Percentiles rank a stretch among this genome's conserved stretches.
phyloP scores from a whole-genome alignment of 768 basidiomycete genomes.

The Mycena metata region DNA sequence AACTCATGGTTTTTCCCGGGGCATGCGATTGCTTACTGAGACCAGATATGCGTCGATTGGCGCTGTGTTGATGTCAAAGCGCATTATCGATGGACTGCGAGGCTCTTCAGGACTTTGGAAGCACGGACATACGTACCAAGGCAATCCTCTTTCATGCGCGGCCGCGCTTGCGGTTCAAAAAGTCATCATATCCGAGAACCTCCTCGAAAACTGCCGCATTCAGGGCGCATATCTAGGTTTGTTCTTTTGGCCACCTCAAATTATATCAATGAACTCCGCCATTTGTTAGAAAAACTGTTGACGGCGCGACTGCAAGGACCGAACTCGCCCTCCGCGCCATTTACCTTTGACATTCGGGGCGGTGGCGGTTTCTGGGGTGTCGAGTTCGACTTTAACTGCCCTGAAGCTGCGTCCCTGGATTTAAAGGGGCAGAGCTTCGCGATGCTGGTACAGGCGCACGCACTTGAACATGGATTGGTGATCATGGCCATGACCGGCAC shows the following conservation, averaged over 20 bases:
- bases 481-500: conserved; percentile 84
- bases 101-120: conserved; percentile 81
- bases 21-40: conserved; percentile 1
- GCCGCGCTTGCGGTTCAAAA: conserved; percentile 87
- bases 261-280: conserved; percentile 7
- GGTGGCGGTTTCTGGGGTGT: conserved; percentile 88
- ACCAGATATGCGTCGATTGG: conserved; percentile 85
- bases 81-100: conserved; percentile 77
- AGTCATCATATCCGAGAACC: conserved; percentile 75
- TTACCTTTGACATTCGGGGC: conserved; percentile 85
- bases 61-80: conserved; percentile 81
- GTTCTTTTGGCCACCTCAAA: neutral
- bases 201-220: conserved; percentile 73
- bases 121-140: conserved; percentile 91
- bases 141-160: conserved; percentile 81
- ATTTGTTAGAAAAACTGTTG: conserved; percentile 60
- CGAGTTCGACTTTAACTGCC: conserved; percentile 79
- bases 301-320: conserved; percentile 66
- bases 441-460: conserved; percentile 77
- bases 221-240: conserved; percentile 73
- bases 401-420: conserved; percentile 57
- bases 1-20: conserved; percentile 28
- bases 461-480: conserved; percentile 75
- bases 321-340: conserved; percentile 71
- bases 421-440: conserved; percentile 72